A percentile compares a stretch with the other conserved stretches of the same genome.
These are phyloP conservation scores for Trichomonas tenax DNA, from an alignment of 208 protist species.

Conservation along the genomic window DNA sequence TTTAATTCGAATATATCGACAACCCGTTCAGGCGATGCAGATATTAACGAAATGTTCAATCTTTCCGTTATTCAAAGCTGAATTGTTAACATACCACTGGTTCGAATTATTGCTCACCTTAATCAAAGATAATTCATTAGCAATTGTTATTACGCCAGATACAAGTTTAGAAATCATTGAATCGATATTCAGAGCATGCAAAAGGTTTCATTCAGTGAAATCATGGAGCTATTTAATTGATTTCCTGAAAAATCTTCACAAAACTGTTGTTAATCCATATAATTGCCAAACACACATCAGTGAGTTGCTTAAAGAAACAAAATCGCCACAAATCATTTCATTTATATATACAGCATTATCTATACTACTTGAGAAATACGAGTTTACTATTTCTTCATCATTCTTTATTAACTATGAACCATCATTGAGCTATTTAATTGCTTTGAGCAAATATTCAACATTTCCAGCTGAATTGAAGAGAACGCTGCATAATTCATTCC, in stretches of 20 bases:
- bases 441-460: neutral
- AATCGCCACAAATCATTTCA: neutral
- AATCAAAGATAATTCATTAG: neutral
- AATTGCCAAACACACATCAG: neutral
- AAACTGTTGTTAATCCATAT: neutral
- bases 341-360: neutral
- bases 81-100: neutral
- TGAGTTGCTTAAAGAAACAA: neutral
- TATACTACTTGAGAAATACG: neutral
- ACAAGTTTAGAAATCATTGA: neutral
- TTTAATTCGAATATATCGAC: neutral
- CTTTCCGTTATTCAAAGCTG: neutral
- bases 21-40: neutral
- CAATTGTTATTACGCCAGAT: neutral
- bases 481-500: neutral
- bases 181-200: neutral
- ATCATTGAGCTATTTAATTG: neutral
- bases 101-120: neutral
- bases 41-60: neutral
- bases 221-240: neutral
- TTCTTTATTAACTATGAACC: neutral
- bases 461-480: neutral
- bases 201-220: neutral
- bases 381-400: neutral
- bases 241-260: neutral